Conservation (phyloP, 2,329 filamentous ascomycete species). For the Diatrype stigma region DNA sequence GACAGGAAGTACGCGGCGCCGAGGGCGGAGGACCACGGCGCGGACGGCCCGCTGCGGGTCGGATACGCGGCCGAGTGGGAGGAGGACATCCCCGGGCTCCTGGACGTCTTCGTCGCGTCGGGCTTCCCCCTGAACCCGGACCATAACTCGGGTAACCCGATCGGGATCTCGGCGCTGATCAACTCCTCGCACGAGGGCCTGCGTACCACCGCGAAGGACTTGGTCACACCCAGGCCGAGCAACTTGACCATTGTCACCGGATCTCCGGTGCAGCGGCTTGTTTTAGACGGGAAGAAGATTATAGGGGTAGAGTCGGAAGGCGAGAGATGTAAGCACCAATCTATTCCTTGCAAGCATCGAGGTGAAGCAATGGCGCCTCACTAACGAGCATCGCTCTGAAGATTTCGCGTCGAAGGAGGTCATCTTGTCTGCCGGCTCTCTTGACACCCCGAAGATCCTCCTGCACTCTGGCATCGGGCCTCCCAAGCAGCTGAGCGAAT, state of each 20-base stretch:
- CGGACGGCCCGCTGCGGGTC: conserved; percentile 41
- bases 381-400: not conserved
- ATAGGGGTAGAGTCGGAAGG: conserved; percentile 41
- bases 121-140: conserved; percentile 49
- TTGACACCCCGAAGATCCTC: conserved; percentile 39
- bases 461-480: conserved; percentile 44
- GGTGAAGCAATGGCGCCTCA: not conserved
- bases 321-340: conserved; percentile 29
- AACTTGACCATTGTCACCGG: conserved; percentile 52
- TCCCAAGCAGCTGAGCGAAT: conserved; percentile 26
- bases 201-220: conserved; percentile 47
- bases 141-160: conserved; percentile 54
- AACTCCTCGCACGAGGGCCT: conserved; percentile 45
- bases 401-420: conserved; percentile 37
- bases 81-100: conserved; percentile 38
- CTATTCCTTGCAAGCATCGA: conserved; percentile 40
- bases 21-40: conserved; percentile 43
- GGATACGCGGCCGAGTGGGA: conserved; percentile 47
- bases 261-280: conserved; percentile 41
- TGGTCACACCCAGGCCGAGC: conserved; percentile 37
- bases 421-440: conserved; percentile 37
- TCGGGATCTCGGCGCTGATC: conserved; percentile 49
- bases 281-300: conserved; percentile 41
- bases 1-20: conserved; percentile 45
- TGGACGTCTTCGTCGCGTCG: conserved; percentile 44